Evolutionary conservation across 495 filamentous ascomycete genomes (phyloP), one percentile per base, ranked within the genome.

Genomic region (Massariosphaeria phaeospora): DNA sequence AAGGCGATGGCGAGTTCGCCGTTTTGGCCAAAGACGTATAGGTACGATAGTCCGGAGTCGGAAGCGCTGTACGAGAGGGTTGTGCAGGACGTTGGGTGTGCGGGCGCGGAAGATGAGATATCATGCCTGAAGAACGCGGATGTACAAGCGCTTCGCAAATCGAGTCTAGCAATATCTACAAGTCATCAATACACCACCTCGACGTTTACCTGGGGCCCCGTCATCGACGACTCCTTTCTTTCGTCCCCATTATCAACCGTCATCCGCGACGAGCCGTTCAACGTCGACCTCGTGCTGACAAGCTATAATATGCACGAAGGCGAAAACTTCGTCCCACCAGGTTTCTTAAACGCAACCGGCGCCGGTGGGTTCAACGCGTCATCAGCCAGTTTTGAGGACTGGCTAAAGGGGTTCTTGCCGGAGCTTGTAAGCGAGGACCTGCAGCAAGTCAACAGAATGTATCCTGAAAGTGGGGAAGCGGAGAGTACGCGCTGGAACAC

Each of bases 301-400:
- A 76, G 78, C 70, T 83, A 81, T 60, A 84, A 84, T 57, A 71
- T 72, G 3, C 75, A 80, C 56, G 80, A 83, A 63, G 80, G 77
- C 25, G 72, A 81, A 61, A 81, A 78, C 43, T 83, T 84, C 62
- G 68, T 81, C 21, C 75, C 80, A 0, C 57, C 74, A 0, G 77
- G 76, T 0, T 54, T 82, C 4, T 52, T 67, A 9, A 68, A 63
- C n/a, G 48, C 53, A 8, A 59, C 31, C 1, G 60, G 59, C 0
- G 61, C 66, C 2, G 66, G 66, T 26, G 69, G 67, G 3, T 79
- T 72, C 63, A 78, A 81, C 58, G 71, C 72, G 0, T 74, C 70
- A 1, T 40, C 50, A 21, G 64, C 65, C 0, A 73, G 71, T 12
- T 82, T 82, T 51, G 64, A 73, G 11, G 21, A 39, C 20, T 83